A percentile compares a stretch with the other conserved stretches of the same genome.
Evolutionary conservation across 257 asterid genomes (phyloP).

Genomic region (Paulownia fortunei): DNA sequence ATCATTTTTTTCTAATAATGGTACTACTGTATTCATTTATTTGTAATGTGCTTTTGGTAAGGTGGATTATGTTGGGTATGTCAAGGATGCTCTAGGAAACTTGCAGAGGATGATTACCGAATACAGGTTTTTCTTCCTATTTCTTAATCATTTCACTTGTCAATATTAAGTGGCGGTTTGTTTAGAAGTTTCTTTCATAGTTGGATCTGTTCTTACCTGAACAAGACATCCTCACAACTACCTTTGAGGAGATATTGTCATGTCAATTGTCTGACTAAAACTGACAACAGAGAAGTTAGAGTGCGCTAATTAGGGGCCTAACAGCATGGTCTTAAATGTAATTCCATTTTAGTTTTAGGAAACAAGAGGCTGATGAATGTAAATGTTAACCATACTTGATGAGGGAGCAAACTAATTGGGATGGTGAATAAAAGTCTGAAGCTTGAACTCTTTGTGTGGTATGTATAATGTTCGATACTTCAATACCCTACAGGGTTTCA

Average conservation of each 20-base stretch:
- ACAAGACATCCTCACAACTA: conserved; percentile 19
- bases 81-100: conserved; percentile 84
- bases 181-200: conserved; percentile 21
- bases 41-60: conserved; percentile 36
- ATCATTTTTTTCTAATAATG: conserved; percentile 15
- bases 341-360: conserved; percentile 20
- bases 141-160: conserved; percentile 28
- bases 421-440: not conserved
- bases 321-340: not conserved
- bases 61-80: conserved; percentile 81
- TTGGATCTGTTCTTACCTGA: conserved; percentile 18
- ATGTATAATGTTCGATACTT: not conserved
- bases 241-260: conserved; percentile 9
- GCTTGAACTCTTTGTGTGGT: conserved; percentile 1
- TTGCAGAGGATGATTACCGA: conserved; percentile 75
- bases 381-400: conserved; percentile 10
- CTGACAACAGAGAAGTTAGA: not conserved
- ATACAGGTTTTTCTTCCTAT: conserved; percentile 61
- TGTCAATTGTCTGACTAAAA: not conserved
- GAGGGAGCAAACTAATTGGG: conserved; percentile 18
- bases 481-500: not conserved
- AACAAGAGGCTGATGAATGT: conserved; percentile 5
- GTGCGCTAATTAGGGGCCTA: not conserved
- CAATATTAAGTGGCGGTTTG: conserved; percentile 20
- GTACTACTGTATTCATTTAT: conserved; percentile 27